Percentiles rank a stretch among this genome's conserved stretches.
Conservation (phyloP, 1,139 yeast genomes). For the Candida dubliniensis region DNA sequence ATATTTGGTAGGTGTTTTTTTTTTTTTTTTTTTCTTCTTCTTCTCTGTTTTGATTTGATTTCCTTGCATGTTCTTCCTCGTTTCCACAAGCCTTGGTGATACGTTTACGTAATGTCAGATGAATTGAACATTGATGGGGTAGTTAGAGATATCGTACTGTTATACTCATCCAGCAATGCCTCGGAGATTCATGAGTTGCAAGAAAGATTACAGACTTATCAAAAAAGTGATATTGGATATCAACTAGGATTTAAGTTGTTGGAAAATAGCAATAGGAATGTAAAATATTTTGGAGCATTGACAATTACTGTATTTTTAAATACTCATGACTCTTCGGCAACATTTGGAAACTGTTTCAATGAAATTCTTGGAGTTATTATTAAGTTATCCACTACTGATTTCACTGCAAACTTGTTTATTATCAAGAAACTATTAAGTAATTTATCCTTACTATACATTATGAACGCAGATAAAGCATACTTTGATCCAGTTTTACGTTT, state of each 20-base stretch:
- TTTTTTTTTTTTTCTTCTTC: too few species aligned
- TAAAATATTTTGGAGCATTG: constrained; percentile 71
- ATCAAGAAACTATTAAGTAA: constrained; percentile 48
- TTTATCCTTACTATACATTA: constrained; percentile 50
- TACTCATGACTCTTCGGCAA: constrained; percentile 19
- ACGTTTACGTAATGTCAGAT: not conserved
- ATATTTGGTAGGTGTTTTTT: too few species aligned
- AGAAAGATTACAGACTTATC: constrained; percentile 51
- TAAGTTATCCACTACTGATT: constrained; percentile 7
- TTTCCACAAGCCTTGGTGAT: not conserved
- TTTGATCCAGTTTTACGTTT: constrained; percentile 12
- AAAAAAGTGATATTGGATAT: constrained; percentile 52
- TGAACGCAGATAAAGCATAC: constrained; percentile 22
- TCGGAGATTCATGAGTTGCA: constrained; percentile 48
- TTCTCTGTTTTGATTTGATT: not conserved
- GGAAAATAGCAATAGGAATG: constrained; percentile 40
- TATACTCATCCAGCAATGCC: constrained; percentile 46
- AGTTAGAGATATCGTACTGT: constrained; percentile 29
- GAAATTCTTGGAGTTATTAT: constrained; percentile 7
- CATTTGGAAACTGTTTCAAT: constrained; percentile 9
- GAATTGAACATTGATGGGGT: not conserved
- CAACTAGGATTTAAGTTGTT: constrained; percentile 52
- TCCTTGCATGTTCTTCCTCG: not conserved
- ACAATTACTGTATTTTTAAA: constrained; percentile 63
- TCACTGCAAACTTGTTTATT: constrained; percentile 23